A percentile compares a stretch with the other conserved stretches of the same genome.
Conservation (phyloP, 208 protist species). For the Sergeia podlipaevii region DNA sequence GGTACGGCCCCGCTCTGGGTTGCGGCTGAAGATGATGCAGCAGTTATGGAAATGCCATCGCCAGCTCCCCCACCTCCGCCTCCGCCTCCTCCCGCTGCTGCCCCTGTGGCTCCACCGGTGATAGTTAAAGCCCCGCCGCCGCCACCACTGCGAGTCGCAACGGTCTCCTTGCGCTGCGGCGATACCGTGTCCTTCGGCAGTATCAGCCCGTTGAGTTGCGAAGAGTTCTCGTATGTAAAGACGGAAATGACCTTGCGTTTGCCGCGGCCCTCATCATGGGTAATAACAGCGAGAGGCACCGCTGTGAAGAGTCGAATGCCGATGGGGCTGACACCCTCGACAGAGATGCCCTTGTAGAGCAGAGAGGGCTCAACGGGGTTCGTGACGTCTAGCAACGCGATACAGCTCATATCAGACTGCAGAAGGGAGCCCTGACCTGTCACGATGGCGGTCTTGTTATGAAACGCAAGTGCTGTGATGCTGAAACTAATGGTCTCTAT, state of each 20-base stretch:
- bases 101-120: too few species aligned
- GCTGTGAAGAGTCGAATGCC: slow-evolving; percentile 58
- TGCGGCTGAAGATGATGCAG: neutral
- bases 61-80: too few species aligned
- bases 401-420: slow-evolving; percentile 30
- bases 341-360: slow-evolving; percentile 39
- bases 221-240: slow-evolving; percentile 68
- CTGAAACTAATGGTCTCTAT: slow-evolving; percentile 30
- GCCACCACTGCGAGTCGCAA: slow-evolving; percentile 6
- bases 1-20: too few species aligned
- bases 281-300: slow-evolving; percentile 56
- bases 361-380: slow-evolving; percentile 46
- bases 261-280: slow-evolving; percentile 33
- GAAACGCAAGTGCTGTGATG: slow-evolving; percentile 60
- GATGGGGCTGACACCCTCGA: slow-evolving; percentile 34
- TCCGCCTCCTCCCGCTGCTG: slow-evolving; percentile 8
- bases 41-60: neutral
- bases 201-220: slow-evolving; percentile 12
- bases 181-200: slow-evolving; percentile 5
- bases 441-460: slow-evolving; percentile 66
- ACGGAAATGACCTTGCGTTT: slow-evolving; percentile 50
- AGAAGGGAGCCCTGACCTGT: slow-evolving; percentile 54
- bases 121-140: neutral
- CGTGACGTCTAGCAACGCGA: slow-evolving; percentile 69
- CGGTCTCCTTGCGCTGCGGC: slow-evolving; percentile 39